Conservation (phyloP, 1,284 basidiomycete species). For the Leccinum subspadiceum region DNA sequence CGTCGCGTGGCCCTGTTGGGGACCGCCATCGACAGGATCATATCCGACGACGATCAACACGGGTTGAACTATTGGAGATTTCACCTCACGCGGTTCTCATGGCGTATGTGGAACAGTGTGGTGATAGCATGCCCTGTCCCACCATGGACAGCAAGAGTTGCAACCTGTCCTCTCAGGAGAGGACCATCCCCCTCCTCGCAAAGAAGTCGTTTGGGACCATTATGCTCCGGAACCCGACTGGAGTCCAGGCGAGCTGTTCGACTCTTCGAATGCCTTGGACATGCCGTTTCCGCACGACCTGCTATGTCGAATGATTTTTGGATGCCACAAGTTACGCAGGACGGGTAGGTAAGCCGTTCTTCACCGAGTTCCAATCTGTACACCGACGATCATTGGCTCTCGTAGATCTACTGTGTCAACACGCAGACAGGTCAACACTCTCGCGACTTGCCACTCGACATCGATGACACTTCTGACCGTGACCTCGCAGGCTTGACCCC, state of each 20-base stretch:
- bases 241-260: too few relatives aligned
- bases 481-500: conserved; percentile 57
- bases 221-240: too few relatives aligned
- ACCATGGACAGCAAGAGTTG: conserved; percentile 40
- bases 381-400: conserved; percentile 1
- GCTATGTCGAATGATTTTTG: conserved; percentile 70
- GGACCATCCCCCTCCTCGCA: not conserved
- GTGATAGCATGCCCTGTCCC: conserved; percentile 45
- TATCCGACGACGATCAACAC: too few relatives aligned
- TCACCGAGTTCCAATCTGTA: not conserved
- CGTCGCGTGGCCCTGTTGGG: too few relatives aligned
- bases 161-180: conserved; percentile 21
- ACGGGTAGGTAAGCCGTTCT: conserved; percentile 62
- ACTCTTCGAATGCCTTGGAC: too few relatives aligned
- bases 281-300: conserved; percentile 16
- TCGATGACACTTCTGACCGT: conserved; percentile 57
- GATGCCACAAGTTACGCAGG: conserved; percentile 70
- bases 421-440: conserved; percentile 86
- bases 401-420: conserved; percentile 91
- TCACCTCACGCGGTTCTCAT: too few relatives aligned
- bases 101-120: too few relatives aligned
- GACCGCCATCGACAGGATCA: too few relatives aligned
- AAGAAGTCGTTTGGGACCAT: too few relatives aligned
- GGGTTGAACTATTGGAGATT: too few relatives aligned
- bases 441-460: conserved; percentile 78